Evolutionary conservation across 140 eudicot genomes (phyloP).

Genomic region (Senecio squalidus): DNA sequence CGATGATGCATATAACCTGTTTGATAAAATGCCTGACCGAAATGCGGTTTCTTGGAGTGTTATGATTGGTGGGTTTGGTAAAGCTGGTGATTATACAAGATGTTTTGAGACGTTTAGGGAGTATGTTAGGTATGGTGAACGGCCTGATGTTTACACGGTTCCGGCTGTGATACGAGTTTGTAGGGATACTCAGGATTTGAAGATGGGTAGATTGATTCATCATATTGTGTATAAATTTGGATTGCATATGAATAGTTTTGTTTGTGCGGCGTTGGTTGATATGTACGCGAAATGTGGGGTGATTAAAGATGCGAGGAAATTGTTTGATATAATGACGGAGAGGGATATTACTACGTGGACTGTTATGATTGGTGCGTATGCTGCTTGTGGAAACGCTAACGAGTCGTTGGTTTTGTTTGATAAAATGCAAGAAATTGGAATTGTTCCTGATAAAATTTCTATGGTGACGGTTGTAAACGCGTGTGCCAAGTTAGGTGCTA

Average conservation of each 20-base stretch:
- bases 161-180: constrained; percentile 51
- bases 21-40: constrained; percentile 43
- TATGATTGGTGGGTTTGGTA: constrained; percentile 66
- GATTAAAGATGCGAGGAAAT: constrained; percentile 41
- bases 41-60: constrained; percentile 64
- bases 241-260: constrained; percentile 24
- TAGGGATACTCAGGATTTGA: constrained; percentile 34
- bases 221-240: constrained; percentile 38
- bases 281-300: constrained; percentile 70
- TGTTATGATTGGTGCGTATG: constrained; percentile 62
- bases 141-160: constrained; percentile 50
- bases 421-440: constrained; percentile 42
- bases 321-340: constrained; percentile 48
- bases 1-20: constrained; percentile 40
- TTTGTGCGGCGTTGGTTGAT: constrained; percentile 57
- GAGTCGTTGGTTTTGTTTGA: constrained; percentile 61
- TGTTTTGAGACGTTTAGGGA: constrained; percentile 61
- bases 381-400: constrained; percentile 46
- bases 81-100: constrained; percentile 29
- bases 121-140: constrained; percentile 39
- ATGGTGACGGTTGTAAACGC: constrained; percentile 61
- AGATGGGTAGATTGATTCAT: constrained; percentile 55
- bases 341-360: constrained; percentile 68
- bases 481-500: constrained; percentile 60
- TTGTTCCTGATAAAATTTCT: constrained; percentile 48